Evolutionary conservation across 2,329 filamentous ascomycete species (phyloP).

Genomic region (Aspergillus sp.): DNA sequence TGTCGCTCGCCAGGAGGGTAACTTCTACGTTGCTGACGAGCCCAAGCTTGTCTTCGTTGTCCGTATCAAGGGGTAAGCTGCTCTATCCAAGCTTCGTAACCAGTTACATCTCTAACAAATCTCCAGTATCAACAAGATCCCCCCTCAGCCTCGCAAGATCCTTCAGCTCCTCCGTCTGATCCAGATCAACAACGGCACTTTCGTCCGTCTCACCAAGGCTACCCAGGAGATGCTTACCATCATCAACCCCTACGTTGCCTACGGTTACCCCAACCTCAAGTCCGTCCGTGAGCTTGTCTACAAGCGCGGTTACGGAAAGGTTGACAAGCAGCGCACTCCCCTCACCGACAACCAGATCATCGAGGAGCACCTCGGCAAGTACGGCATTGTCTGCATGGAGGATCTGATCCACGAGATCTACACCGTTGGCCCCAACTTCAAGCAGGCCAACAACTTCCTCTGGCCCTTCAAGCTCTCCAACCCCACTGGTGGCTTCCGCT

Average conservation of each 20-base stretch:
- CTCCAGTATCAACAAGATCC: conserved; percentile 99
- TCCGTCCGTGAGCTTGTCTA: conserved; percentile 98
- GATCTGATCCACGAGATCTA: conserved; percentile 99
- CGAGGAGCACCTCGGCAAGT: conserved; percentile 95
- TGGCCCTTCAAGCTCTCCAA: conserved; percentile 99
- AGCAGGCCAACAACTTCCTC: conserved; percentile 98
- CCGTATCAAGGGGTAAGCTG: conserved; percentile 89
- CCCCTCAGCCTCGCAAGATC: conserved; percentile 99
- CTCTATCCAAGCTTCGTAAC: not conserved
- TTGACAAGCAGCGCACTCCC: conserved; percentile 95
- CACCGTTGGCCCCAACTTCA: conserved; percentile 99
- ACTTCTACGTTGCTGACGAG: conserved; percentile 92
- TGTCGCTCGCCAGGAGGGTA: conserved; percentile 85
- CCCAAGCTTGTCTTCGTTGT: conserved; percentile 95
- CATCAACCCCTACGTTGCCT: conserved; percentile 98
- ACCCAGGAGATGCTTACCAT: conserved; percentile 97
- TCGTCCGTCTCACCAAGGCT: conserved; percentile 96
- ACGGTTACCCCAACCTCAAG: conserved; percentile 99
- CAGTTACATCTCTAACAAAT: conserved; percentile 9
- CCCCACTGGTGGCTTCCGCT: conserved; percentile 93
- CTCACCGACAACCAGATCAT: conserved; percentile 98
- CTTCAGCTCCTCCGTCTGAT: conserved; percentile 98
- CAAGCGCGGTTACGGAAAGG: conserved; percentile 99
- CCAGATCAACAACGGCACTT: conserved; percentile 99
- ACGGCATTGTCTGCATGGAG: conserved; percentile 98